These are phyloP conservation scores for Carex cristatella DNA, from an alignment of 176 grass and related monocot genomes.

Conservation along the genomic window DNA sequence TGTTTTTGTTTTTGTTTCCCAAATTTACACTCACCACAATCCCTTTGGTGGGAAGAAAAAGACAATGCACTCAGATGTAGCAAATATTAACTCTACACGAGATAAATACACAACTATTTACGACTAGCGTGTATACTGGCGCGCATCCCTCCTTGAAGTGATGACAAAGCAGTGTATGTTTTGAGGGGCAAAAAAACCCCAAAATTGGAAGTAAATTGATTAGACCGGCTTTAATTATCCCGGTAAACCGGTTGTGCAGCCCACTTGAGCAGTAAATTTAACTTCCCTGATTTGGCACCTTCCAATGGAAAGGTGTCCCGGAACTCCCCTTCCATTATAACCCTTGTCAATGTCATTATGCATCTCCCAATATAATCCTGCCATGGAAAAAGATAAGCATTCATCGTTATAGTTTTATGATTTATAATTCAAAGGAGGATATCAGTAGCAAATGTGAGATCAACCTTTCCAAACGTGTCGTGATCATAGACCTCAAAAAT, in stretches of 20 bases:
- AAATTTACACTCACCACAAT: conserved; percentile 19
- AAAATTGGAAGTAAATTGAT: neutral
- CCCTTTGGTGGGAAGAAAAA: neutral
- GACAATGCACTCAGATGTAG: neutral
- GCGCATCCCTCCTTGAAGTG: neutral
- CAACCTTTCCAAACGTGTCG: conserved; percentile 95
- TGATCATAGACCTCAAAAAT: conserved; percentile 97
- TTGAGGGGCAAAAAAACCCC: neutral
- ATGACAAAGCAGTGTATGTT: neutral
- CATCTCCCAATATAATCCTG: conserved; percentile 94
- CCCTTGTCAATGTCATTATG: conserved; percentile 89
- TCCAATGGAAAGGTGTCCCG: conserved; percentile 66
- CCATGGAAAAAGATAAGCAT: conserved; percentile 15
- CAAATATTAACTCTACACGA: neutral
- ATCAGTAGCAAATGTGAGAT: neutral
- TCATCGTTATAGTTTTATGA: neutral
- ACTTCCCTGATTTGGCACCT: conserved; percentile 90
- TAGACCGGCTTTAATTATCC: conserved; percentile 23
- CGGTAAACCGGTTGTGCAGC: conserved; percentile 83
- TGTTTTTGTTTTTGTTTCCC: neutral
- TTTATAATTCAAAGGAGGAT: neutral
- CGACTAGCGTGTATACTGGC: neutral
- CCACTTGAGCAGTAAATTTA: conserved; percentile 87
- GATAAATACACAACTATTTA: neutral
- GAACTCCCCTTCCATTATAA: conserved; percentile 76